Conservation (phyloP, 179 eudicot genomes). For the Sideroxylon spinosum region DNA sequence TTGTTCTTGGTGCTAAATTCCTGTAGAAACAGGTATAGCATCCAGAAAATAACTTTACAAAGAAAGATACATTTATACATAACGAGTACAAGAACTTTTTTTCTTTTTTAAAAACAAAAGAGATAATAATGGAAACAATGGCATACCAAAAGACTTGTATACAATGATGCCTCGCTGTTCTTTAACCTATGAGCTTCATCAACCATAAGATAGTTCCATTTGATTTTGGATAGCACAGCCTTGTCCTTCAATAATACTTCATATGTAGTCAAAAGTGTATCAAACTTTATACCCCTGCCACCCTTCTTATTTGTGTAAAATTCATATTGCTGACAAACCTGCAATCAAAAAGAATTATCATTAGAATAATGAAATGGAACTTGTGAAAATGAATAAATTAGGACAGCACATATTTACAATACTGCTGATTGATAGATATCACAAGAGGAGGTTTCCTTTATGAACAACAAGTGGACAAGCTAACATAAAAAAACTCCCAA, state of each 20-base stretch:
- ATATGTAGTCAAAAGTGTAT: slow-evolving; percentile 87
- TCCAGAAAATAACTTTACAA: background rate
- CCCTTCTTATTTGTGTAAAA: slow-evolving; percentile 67
- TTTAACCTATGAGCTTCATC: slow-evolving; percentile 99
- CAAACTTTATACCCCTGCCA: slow-evolving; percentile 72
- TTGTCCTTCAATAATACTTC: slow-evolving; percentile 94
- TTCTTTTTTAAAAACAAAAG: too few species aligned
- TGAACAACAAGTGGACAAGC: too few species aligned
- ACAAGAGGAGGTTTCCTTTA: too few species aligned
- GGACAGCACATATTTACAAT: too few species aligned
- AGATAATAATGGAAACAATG: background rate
- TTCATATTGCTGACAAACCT: slow-evolving; percentile 99
- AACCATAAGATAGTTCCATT: slow-evolving; percentile 98
- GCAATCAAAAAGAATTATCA: slow-evolving; percentile 18
- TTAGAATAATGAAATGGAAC: background rate
- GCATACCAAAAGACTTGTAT: slow-evolving; percentile 75
- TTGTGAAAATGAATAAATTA: too few species aligned
- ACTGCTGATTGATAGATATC: too few species aligned
- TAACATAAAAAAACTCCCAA: too few species aligned
- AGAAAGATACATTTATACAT: background rate
- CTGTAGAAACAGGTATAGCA: slow-evolving; percentile 34
- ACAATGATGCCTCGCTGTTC: slow-evolving; percentile 94
- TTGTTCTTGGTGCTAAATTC: slow-evolving; percentile 99
- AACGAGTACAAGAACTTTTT: background rate
- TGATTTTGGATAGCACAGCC: slow-evolving; percentile 83